Evolutionary conservation across 805 yeast genomes (phyloP).

Genomic region (Saturnispora mendoncae): DNA sequence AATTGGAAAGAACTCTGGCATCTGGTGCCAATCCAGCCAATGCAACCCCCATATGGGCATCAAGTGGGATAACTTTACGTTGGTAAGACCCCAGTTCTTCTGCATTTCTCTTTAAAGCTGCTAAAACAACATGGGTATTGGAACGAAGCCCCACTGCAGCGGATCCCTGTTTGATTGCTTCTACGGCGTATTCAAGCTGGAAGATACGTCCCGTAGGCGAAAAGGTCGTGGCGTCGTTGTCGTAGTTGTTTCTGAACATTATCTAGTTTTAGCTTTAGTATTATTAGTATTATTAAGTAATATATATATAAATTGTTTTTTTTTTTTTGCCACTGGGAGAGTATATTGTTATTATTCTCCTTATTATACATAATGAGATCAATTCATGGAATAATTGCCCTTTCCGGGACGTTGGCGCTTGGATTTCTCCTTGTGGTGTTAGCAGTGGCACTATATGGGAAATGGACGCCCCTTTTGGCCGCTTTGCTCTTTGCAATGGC

Average conservation of each 20-base stretch:
- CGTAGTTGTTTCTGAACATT: constrained; percentile 94
- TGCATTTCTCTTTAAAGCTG: constrained; percentile 90
- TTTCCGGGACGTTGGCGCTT: constrained; percentile 70
- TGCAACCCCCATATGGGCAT: constrained; percentile 89
- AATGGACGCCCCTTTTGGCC: constrained; percentile 84
- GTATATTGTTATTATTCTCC: neutral
- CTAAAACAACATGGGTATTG: constrained; percentile 79
- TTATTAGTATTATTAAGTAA: no score
- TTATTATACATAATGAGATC: constrained; percentile 44
- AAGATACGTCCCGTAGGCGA: constrained; percentile 91
- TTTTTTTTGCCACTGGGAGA: neutral
- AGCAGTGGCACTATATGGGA: constrained; percentile 80
- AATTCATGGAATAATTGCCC: constrained; percentile 65
- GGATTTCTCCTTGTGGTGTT: constrained; percentile 85
- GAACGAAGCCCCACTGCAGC: constrained; percentile 94
- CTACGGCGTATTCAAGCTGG: constrained; percentile 84
- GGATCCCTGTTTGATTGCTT: constrained; percentile 95
- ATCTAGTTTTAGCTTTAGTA: no score
- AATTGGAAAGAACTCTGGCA: constrained; percentile 88
- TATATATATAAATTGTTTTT: no score
- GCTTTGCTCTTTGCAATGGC: constrained; percentile 55
- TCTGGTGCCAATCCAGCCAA: constrained; percentile 98
- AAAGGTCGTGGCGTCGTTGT: constrained; percentile 95
- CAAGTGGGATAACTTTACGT: constrained; percentile 84
- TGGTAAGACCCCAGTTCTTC: constrained; percentile 97